Conservation (phyloP, 2,329 filamentous ascomycete species). For the Xylaria sp. region DNA sequence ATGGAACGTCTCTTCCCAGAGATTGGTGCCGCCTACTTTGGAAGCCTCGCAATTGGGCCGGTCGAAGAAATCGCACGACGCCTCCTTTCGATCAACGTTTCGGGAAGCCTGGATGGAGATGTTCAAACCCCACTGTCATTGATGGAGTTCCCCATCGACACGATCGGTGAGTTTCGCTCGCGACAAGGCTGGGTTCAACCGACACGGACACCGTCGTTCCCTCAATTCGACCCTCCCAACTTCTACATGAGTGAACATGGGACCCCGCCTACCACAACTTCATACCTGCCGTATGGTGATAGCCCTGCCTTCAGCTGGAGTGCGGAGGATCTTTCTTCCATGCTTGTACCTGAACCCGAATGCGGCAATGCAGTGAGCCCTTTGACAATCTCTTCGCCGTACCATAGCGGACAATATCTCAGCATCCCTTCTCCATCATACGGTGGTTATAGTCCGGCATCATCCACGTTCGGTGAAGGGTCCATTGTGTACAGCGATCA, state of each 20-base stretch:
- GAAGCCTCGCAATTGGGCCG: slow-evolving; percentile 79
- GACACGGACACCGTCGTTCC: slow-evolving; percentile 68
- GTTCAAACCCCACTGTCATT: slow-evolving; percentile 71
- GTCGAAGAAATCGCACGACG: slow-evolving; percentile 87
- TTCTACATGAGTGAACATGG: slow-evolving; percentile 60
- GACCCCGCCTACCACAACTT: slow-evolving; percentile 54
- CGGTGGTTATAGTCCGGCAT: slow-evolving; percentile 70
- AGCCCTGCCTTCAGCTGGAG: slow-evolving; percentile 73
- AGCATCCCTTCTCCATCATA: slow-evolving; percentile 72
- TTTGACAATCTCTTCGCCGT: slow-evolving; percentile 67
- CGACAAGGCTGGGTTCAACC: slow-evolving; percentile 76
- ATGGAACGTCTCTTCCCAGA: slow-evolving; percentile 93
- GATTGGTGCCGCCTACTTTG: slow-evolving; percentile 89
- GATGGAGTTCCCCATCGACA: slow-evolving; percentile 78
- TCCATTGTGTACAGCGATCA: slow-evolving; percentile 72
- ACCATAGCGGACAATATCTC: slow-evolving; percentile 66
- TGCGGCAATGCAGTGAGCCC: slow-evolving; percentile 64
- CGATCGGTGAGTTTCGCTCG: slow-evolving; percentile 73
- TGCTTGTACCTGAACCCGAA: slow-evolving; percentile 62
- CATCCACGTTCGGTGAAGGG: slow-evolving; percentile 70
- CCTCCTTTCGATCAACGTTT: slow-evolving; percentile 74
- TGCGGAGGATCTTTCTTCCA: slow-evolving; percentile 69
- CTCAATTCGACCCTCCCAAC: slow-evolving; percentile 67
- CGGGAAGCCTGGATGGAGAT: slow-evolving; percentile 66
- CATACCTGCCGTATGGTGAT: slow-evolving; percentile 64